These are phyloP conservation scores for Seiridium unicorne DNA, from an alignment of 2,329 filamentous ascomycete genomes.

Conservation along the genomic window DNA sequence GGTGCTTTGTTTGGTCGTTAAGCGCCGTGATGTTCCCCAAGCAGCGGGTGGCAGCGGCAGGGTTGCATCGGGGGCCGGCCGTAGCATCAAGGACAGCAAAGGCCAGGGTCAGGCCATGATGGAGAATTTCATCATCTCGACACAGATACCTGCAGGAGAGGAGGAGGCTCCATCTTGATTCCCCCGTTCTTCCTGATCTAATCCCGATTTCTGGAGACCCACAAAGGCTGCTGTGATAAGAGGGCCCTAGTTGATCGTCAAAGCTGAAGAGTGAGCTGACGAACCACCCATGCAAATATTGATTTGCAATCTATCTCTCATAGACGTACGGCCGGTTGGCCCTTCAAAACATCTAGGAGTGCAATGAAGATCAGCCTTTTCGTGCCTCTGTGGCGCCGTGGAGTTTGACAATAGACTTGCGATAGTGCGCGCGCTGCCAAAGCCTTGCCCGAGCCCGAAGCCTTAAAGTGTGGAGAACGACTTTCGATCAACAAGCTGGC, in stretches of 20 bases:
- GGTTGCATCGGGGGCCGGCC: conserved; percentile 25
- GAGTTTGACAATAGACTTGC: not conserved
- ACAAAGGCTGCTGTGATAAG: not conserved
- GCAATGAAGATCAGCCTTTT: not conserved
- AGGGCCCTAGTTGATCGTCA: not conserved
- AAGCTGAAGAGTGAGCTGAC: not conserved
- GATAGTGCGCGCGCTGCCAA: not conserved
- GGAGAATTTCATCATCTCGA: conserved; percentile 83
- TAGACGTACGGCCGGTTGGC: not conserved
- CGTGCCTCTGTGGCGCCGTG: not conserved
- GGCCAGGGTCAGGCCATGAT: conserved; percentile 63
- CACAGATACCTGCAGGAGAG: conserved; percentile 57
- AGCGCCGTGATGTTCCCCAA: conserved; percentile 63
- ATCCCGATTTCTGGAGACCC: too few relatives aligned
- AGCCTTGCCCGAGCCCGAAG: not conserved
- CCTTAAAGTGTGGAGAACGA: not conserved
- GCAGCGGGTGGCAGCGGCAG: conserved; percentile 30
- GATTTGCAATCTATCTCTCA: not conserved
- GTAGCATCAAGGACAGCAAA: conserved; percentile 22
- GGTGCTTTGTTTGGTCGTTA: conserved; percentile 86
- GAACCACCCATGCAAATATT: not conserved
- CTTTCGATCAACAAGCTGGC: not conserved
- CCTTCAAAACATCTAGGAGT: not conserved
- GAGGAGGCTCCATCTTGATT: conserved; percentile 19
- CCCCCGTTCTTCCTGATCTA: not conserved